phyloP scores from a whole-genome alignment of 768 basidiomycete species.

The Vararia minispora region DNA sequence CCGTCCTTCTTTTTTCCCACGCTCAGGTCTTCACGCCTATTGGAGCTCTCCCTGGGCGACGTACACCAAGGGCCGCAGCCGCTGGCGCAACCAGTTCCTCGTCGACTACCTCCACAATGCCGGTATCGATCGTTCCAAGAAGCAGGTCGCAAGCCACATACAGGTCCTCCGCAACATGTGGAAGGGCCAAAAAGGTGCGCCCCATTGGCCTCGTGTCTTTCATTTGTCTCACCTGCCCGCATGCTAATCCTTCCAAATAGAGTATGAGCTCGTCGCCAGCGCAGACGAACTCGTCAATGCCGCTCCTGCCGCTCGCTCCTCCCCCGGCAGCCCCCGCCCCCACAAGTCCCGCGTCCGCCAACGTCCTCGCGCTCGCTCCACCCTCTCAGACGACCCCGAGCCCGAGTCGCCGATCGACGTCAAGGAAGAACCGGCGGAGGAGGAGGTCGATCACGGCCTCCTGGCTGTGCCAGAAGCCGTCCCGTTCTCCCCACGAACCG shows the following conservation, averaged over 20 bases:
- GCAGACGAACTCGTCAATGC: slow-evolving; percentile 62
- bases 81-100: slow-evolving; percentile 79
- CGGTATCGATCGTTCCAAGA: slow-evolving; percentile 67
- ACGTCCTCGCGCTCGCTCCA: too few species aligned
- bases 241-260: slow-evolving; percentile 25
- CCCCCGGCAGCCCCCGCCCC: too few species aligned
- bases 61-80: slow-evolving; percentile 65
- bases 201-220: slow-evolving; percentile 1
- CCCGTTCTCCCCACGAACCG: slow-evolving; percentile 44
- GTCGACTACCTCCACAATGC: slow-evolving; percentile 67
- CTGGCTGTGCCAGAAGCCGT: too few species aligned
- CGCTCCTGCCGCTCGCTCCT: too few species aligned
- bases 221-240: slow-evolving; percentile 3
- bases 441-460: slow-evolving; percentile 25
- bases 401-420: too few species aligned
- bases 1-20: slow-evolving; percentile 3
- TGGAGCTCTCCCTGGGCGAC: slow-evolving; percentile 77
- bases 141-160: slow-evolving; percentile 85
- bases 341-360: too few species aligned
- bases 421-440: too few species aligned
- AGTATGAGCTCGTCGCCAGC: slow-evolving; percentile 71
- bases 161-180: slow-evolving; percentile 82
- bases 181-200: slow-evolving; percentile 67
- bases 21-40: slow-evolving; percentile 61
- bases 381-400: too few species aligned